Conservation (phyloP, 2,329 filamentous ascomycete genomes). For the Fusarium sp. region DNA sequence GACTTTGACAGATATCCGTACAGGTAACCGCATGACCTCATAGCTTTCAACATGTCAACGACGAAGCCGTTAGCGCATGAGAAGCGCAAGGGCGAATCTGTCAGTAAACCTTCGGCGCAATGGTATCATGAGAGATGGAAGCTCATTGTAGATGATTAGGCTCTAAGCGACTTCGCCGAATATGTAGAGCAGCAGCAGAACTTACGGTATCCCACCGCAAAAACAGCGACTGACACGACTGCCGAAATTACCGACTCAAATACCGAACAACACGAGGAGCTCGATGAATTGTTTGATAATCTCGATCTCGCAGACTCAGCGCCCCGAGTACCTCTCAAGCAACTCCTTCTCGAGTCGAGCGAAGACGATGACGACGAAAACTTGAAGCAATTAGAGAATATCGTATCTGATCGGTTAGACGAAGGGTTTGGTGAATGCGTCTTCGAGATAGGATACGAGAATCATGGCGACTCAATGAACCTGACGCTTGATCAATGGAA, state of each 20-base stretch:
- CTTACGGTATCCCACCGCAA: constrained; percentile 67
- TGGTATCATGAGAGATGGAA: neutral
- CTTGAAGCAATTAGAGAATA: constrained; percentile 70
- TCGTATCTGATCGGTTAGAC: constrained; percentile 76
- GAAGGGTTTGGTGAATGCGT: constrained; percentile 91
- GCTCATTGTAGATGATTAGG: constrained; percentile 56
- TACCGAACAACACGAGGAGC: constrained; percentile 77
- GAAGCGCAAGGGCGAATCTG: constrained; percentile 86
- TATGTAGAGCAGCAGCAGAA: constrained; percentile 96
- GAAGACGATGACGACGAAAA: constrained; percentile 60
- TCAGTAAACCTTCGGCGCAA: constrained; percentile 55
- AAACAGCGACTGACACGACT: constrained; percentile 43
- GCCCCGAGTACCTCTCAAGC: constrained; percentile 75
- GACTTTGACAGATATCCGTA: constrained; percentile 47
- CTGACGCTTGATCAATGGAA: constrained; percentile 82
- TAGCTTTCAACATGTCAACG: constrained; percentile 61
- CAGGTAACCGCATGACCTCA: constrained; percentile 44
- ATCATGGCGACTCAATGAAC: constrained; percentile 86
- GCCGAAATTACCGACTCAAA: constrained; percentile 48
- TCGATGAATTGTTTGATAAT: constrained; percentile 92
- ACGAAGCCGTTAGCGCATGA: constrained; percentile 78
- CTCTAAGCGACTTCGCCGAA: constrained; percentile 95
- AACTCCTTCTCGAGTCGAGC: constrained; percentile 75
- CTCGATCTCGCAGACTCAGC: constrained; percentile 81
- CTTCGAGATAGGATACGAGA: constrained; percentile 92